phyloP scores from a whole-genome alignment of 2,329 filamentous ascomycete species.

The Domatiomyces catenatus region DNA sequence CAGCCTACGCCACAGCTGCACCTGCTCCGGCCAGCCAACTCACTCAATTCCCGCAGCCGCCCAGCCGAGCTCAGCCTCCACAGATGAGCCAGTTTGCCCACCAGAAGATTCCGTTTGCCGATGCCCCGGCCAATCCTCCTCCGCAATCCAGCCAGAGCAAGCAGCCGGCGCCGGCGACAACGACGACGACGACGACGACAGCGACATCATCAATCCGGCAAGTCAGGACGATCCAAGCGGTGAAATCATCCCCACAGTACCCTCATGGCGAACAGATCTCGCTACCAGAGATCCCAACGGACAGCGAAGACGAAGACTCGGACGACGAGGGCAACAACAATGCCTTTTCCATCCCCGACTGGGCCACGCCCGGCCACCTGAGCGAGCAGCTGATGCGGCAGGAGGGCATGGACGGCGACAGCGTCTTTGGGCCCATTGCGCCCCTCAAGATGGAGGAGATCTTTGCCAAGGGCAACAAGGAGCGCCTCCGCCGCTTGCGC shows the following conservation, averaged over 20 bases:
- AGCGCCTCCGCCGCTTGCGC: constrained; percentile 72
- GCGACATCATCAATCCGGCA: constrained; percentile 17
- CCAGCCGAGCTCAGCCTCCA: constrained; percentile 51
- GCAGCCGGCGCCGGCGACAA: constrained; percentile 35
- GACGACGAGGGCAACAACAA: constrained; percentile 37
- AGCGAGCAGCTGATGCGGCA: constrained; percentile 61
- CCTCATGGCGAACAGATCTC: constrained; percentile 81
- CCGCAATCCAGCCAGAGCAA: constrained; percentile 22
- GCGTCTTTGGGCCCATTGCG: constrained; percentile 75
- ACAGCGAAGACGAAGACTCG: constrained; percentile 74
- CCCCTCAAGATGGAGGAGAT: constrained; percentile 93
- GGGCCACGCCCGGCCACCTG: constrained; percentile 80
- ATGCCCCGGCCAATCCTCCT: constrained; percentile 29
- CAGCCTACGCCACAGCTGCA: constrained; percentile 25
- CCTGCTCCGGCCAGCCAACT: constrained; percentile 37
- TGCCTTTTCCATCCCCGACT: constrained; percentile 54
- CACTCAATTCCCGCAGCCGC: constrained; percentile 50
- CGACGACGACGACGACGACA: constrained; percentile 38
- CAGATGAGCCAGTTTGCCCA: constrained; percentile 81
- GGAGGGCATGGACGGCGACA: constrained; percentile 66
- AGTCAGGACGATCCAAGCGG: constrained; percentile 15
- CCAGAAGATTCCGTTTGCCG: constrained; percentile 68
- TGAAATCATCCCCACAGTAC: constrained; percentile 57
- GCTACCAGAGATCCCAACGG: constrained; percentile 86
- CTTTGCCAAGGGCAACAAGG: constrained; percentile 68